These are phyloP conservation scores for Rhizophagus clarus DNA, from an alignment of 192 early-diverging fungal genomes.

Conservation along the genomic window DNA sequence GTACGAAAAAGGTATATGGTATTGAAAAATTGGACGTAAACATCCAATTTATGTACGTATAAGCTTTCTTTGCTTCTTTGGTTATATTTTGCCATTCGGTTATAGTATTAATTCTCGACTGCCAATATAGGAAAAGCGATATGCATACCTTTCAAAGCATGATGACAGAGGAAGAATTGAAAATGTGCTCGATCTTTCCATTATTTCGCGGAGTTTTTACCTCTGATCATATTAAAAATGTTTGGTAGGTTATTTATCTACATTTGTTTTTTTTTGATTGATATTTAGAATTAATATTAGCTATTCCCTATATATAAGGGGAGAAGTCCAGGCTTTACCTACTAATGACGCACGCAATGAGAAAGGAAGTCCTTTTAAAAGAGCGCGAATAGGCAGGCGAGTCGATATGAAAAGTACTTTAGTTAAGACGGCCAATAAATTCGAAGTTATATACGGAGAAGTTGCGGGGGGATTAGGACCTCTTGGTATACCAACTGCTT, in stretches of 20 bases:
- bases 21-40: neutral
- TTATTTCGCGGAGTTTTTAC: neutral
- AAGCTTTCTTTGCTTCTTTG: too few species aligned
- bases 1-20: neutral
- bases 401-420: conserved; percentile 17
- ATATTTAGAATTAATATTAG: too few species aligned
- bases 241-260: conserved; percentile 10
- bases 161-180: conserved; percentile 9
- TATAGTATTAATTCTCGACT: conserved; percentile 3
- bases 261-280: too few species aligned
- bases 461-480: conserved; percentile 1
- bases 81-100: neutral
- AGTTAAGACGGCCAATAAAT: neutral
- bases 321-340: conserved; percentile 7
- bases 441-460: conserved; percentile 19
- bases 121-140: neutral
- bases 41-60: conserved; percentile 9
- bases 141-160: neutral
- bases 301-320: neutral
- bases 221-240: neutral
- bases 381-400: neutral
- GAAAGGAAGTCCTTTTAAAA: conserved; percentile 2
- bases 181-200: neutral
- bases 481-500: neutral
- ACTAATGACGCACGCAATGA: conserved; percentile 16